phyloP scores from a whole-genome alignment of 2,329 filamentous ascomycete genomes.

The Aureobasidium leucospermi region DNA sequence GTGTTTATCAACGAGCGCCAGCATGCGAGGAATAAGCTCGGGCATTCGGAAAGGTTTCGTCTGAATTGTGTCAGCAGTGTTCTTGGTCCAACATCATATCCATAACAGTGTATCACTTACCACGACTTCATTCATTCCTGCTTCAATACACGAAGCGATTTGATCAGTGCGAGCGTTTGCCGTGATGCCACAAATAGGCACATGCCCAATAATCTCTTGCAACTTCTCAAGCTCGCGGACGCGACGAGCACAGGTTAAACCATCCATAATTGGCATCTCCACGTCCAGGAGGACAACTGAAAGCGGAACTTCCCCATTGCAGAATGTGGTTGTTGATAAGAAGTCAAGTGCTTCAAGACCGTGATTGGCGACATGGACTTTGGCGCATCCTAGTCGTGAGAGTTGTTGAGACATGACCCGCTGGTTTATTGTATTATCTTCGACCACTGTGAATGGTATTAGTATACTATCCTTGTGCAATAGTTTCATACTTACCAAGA shows the following conservation, averaged over 20 bases:
- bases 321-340: conserved; percentile 17
- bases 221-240: conserved; percentile 20
- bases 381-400: conserved; percentile 23
- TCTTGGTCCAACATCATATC: background rate
- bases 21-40: conserved; percentile 28
- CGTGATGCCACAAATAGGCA: conserved; percentile 53
- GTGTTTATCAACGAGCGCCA: background rate
- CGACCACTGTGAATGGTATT: conserved; percentile 16
- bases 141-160: conserved; percentile 14
- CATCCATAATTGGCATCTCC: conserved; percentile 25
- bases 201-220: background rate
- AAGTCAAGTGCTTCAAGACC: conserved; percentile 23
- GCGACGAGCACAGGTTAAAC: conserved; percentile 19
- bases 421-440: conserved; percentile 25
- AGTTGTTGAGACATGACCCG: conserved; percentile 22
- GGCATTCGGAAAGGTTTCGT: conserved; percentile 30
- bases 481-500: background rate
- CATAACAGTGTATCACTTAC: conserved; percentile 22
- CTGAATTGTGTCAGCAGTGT: conserved; percentile 17
- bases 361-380: conserved; percentile 21
- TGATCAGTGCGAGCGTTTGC: conserved; percentile 59
- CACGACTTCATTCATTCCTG: conserved; percentile 15
- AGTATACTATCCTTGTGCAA: background rate
- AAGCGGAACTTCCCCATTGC: background rate
- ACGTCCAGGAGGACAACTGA: conserved; percentile 5